These are phyloP conservation scores for Eucalyptus regnans DNA, from an alignment of 345 rosid genomes.

Conservation along the genomic window DNA sequence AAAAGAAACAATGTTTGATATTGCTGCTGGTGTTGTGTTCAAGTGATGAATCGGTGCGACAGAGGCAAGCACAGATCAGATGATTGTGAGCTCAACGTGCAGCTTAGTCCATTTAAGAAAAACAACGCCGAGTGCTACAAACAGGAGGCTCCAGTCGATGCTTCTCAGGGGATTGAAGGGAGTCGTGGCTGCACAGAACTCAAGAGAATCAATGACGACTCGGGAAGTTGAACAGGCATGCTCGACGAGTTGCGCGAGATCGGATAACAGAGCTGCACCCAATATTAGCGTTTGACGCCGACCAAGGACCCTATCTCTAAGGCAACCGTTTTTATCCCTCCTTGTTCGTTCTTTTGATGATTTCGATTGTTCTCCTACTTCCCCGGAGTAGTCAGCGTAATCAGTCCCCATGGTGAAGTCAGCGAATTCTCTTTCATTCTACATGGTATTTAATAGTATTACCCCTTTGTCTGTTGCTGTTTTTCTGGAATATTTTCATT, in stretches of 20 bases:
- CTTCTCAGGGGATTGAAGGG: background rate
- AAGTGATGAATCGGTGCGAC: background rate
- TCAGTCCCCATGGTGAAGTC: background rate
- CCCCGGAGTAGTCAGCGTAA: too few relatives aligned
- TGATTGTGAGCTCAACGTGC: background rate
- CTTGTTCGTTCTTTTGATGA: background rate
- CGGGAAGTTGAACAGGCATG: background rate
- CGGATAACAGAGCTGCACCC: constrained; percentile 24
- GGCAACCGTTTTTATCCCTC: constrained; percentile 9
- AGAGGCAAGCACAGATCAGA: background rate
- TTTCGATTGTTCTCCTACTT: background rate
- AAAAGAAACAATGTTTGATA: background rate
- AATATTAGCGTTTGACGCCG: background rate
- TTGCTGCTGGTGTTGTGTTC: background rate
- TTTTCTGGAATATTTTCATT: background rate
- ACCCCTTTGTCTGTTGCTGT: background rate
- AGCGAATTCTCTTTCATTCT: constrained; percentile 2
- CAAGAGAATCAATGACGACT: background rate
- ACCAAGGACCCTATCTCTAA: background rate
- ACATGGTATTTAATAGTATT: background rate
- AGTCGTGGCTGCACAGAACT: background rate
- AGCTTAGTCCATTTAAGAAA: background rate
- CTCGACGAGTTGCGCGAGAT: constrained; percentile 56
- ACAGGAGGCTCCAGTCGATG: background rate
- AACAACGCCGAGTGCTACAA: background rate